Evolutionary conservation across 139 green algal genomes (phyloP), one percentile per base, ranked within the genome.

Genomic region (Raphidocelis subcapitata): DNA sequence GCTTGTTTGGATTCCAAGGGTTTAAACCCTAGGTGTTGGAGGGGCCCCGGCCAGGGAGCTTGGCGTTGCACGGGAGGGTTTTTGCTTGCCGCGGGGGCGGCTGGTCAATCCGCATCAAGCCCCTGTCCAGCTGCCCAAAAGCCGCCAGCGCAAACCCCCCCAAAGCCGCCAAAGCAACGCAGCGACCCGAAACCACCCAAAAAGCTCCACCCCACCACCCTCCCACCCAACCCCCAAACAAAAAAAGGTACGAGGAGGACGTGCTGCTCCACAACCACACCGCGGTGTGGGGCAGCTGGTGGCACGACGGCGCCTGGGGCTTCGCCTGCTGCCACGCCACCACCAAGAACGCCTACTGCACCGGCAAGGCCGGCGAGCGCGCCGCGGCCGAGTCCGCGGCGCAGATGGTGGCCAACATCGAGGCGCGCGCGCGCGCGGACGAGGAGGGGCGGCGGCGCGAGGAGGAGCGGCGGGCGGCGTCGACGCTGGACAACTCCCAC

Each of bases 241-340:
- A n/a, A n/a, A n/a, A n/a, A 23, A 80, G 89, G 26, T 99, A 98
- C 72, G 93, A 98, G 77, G 96, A 99, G 83, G 96, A 99, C 70
- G 91, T 97, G 63, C 73, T 86, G n/a, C 62, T 89, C 41, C 90
- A 94, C 72, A 99, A 99, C 81, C 96, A 99, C 90, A 98, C 91
- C 0, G 62, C 69, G 0, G 93, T 99, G 60, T 99, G 94, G 94
- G 95, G 95, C 26, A 94, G 84, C 37, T 99, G 85, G 84, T 99
- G 94, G 94, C 31, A 78, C 4, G 88, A 95, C 24, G 94, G 94
- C 21, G 57, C 68, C 36, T 99, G 96, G 95, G 96, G 96, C 56
- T 99, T 94, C 74, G 90, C 88, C 1, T 99, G 96, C 88, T 99
- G 96, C 82, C 87, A 92, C 68, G 80, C 85, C 75, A 86, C 65